Conservation (phyloP, 1,284 basidiomycete species). For the Sporisorium scitamineum region DNA sequence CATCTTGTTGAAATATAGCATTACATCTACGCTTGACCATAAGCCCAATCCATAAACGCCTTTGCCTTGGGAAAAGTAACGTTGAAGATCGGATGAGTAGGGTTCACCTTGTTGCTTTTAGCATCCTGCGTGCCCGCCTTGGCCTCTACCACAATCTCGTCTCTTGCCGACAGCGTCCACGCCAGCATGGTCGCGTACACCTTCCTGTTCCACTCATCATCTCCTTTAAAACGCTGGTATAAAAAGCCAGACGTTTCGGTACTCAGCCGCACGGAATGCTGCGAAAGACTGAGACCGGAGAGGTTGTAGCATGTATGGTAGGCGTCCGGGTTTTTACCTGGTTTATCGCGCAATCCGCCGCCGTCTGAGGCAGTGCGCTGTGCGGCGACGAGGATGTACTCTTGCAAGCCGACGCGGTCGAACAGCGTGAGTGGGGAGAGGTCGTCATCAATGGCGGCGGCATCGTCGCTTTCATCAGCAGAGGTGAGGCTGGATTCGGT, state of each 20-base stretch:
- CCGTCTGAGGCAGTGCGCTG: conserved; percentile 75
- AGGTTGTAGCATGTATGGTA: conserved; percentile 70
- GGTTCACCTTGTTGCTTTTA: conserved; percentile 42
- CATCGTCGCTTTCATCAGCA: conserved; percentile 13
- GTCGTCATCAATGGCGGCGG: conserved; percentile 20
- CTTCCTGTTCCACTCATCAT: conserved; percentile 40
- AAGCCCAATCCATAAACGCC: conserved; percentile 60
- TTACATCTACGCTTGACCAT: conserved; percentile 31
- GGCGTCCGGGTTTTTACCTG: conserved; percentile 79
- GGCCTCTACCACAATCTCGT: conserved; percentile 37
- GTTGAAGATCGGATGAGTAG: conserved; percentile 64
- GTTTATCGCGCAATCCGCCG: conserved; percentile 93
- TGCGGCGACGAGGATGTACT: conserved; percentile 86
- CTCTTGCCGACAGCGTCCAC: conserved; percentile 41
- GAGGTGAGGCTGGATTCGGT: conserved; percentile 34
- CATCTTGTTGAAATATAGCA: background rate
- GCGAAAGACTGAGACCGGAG: conserved; percentile 59
- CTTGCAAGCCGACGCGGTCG: conserved; percentile 78
- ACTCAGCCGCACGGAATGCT: conserved; percentile 58
- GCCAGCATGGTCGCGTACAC: conserved; percentile 49
- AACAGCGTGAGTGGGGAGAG: conserved; percentile 49
- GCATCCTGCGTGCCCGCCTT: conserved; percentile 6
- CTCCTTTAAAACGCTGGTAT: conserved; percentile 12
- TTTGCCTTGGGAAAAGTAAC: conserved; percentile 54
- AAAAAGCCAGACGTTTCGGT: conserved; percentile 23